Conservation (phyloP, 495 filamentous ascomycete genomes). For the Talaromyces adpressus region DNA sequence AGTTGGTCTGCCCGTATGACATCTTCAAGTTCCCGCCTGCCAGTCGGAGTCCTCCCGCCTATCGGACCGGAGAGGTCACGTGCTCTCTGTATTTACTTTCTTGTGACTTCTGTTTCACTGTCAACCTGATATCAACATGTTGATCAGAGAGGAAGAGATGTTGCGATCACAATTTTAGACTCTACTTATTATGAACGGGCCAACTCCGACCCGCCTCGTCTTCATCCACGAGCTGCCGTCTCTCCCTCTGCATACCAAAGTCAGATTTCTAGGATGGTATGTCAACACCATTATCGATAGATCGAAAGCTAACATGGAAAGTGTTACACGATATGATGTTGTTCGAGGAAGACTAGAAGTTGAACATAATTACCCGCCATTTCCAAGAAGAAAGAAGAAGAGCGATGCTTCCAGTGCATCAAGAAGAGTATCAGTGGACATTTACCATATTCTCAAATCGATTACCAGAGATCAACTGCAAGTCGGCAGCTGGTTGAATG, state of each 20-base stretch:
- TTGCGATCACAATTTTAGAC: background rate
- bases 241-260: slow-evolving; percentile 57
- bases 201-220: slow-evolving; percentile 57
- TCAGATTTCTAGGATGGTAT: slow-evolving; percentile 91
- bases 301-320: slow-evolving; percentile 18
- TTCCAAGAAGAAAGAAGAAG: slow-evolving; percentile 9
- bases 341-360: slow-evolving; percentile 53
- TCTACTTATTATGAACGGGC: slow-evolving; percentile 42
- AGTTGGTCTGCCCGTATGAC: slow-evolving; percentile 26
- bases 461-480: slow-evolving; percentile 57
- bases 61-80: slow-evolving; percentile 30
- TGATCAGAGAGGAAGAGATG: background rate
- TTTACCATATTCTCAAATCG: slow-evolving; percentile 60
- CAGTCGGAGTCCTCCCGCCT: slow-evolving; percentile 19
- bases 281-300: slow-evolving; percentile 15
- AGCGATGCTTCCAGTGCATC: background rate
- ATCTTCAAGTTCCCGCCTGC: slow-evolving; percentile 16
- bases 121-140: slow-evolving; percentile 2
- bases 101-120: background rate
- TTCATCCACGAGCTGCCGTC: slow-evolving; percentile 58
- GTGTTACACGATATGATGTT: slow-evolving; percentile 63
- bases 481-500: slow-evolving; percentile 83
- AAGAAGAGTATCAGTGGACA: slow-evolving; percentile 53
- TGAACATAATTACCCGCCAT: slow-evolving; percentile 56
- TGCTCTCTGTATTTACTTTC: slow-evolving; percentile 11